Evolutionary conservation across 768 basidiomycete genomes (phyloP), one percentile per base, ranked within the genome.

Genomic region (Scleroderma citrinum): DNA sequence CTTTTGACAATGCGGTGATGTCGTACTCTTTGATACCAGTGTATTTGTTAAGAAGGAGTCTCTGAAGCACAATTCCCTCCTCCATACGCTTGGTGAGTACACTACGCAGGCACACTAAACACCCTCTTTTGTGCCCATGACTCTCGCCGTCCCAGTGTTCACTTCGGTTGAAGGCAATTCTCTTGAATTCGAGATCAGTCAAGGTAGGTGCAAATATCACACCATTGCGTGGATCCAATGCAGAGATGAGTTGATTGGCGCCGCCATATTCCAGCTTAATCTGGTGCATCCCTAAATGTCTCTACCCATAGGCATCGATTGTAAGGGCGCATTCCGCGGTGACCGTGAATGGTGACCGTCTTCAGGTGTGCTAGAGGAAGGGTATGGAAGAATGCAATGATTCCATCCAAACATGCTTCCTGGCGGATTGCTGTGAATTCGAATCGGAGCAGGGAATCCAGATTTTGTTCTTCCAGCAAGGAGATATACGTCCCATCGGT

Each of bases 381-480:
- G 10, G 34, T 52, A 19, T 40, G 49, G 46, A 42, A 60, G 17
- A 62, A 10, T 19, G 47, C 32, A 17, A 52, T 30, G 43, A 60
- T 32, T 13, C 46, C 42, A 37, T 55, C 53, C 34, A 26, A 29
- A 23, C 50, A 50, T 41, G 51, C 53, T 32, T 13, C 44, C 16
- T 4, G 14, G 23, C 16, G 16, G 5, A 19, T 19, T 14, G 19
- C 17, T 35, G 32, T 48, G 7, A 48, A 31, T 30, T 45, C 52
- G 14, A 47, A 30, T 19, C 50, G 56, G 49, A 58, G 56, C 26
- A 58, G 55, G 16, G 63, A 52, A 13, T 55, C 14, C 3, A n/a
- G 24, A 35, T 35, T 10, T 24, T 20, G 14, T 40, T 13, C 5
- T 42, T 21, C 24, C 5, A 8, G 16, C 20, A n/a, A 29, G 16